Conservation (phyloP, 1,284 basidiomycete species). For the Ustanciosporium gigantosporum region DNA sequence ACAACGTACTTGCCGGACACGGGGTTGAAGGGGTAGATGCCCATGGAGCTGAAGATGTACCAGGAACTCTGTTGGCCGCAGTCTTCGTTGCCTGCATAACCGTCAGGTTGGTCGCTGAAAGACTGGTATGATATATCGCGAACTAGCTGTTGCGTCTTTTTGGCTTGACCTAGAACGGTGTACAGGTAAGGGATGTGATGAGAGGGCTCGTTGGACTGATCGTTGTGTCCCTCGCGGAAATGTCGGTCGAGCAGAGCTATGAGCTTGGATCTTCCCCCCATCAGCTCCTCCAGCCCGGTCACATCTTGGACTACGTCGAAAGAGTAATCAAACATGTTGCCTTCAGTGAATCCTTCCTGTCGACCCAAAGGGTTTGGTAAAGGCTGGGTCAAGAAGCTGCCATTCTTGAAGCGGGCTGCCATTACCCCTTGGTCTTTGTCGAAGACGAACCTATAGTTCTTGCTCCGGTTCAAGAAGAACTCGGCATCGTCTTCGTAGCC, state of each 20-base stretch:
- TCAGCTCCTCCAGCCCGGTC: conserved; percentile 68
- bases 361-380: conserved; percentile 69
- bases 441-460: conserved; percentile 69
- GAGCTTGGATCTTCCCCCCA: conserved; percentile 72
- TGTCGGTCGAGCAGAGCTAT: conserved; percentile 74
- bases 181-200: conserved; percentile 84
- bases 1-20: conserved; percentile 66
- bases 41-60: conserved; percentile 77
- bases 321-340: conserved; percentile 67
- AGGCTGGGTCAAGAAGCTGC: conserved; percentile 56
- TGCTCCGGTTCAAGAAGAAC: conserved; percentile 68
- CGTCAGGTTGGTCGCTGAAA: conserved; percentile 72
- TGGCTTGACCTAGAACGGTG: conserved; percentile 71
- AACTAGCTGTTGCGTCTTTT: conserved; percentile 72
- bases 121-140: conserved; percentile 69
- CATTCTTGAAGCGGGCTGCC: conserved; percentile 74
- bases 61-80: conserved; percentile 87
- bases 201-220: conserved; percentile 80
- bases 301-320: conserved; percentile 65
- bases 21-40: conserved; percentile 80
- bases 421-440: conserved; percentile 76
- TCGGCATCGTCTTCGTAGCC: conserved; percentile 66
- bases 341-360: conserved; percentile 75
- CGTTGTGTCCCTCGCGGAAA: conserved; percentile 78
- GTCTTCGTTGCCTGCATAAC: conserved; percentile 80